Percentiles rank a stretch among this genome's conserved stretches.
These are phyloP conservation scores for Boletus nobilissimus DNA, from an alignment of 1,284 basidiomycete species.

Conservation along the genomic window DNA sequence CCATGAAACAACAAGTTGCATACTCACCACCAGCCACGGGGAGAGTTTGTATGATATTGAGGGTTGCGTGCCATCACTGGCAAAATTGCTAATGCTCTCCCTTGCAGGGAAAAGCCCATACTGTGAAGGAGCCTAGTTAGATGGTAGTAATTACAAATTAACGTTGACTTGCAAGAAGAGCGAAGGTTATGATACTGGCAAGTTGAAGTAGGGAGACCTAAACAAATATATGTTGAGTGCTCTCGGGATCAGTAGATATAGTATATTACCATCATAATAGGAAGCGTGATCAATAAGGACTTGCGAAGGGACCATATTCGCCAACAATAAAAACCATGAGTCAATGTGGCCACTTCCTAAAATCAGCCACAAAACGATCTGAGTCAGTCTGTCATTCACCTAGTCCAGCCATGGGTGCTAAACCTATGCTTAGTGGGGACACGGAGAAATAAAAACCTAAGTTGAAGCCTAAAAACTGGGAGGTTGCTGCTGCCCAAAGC, in stretches of 20 bases:
- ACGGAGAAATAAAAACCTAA: no score
- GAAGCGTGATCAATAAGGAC: constrained; percentile 4
- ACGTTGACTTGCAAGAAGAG: no score
- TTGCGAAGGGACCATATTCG: constrained; percentile 29
- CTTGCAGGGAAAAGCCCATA: no score
- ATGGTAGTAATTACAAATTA: no score
- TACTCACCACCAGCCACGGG: no score
- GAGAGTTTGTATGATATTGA: no score
- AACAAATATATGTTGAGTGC: neutral
- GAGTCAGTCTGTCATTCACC: constrained; percentile 24
- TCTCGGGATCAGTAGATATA: neutral
- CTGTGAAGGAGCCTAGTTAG: no score
- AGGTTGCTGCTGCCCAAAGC: constrained; percentile 22
- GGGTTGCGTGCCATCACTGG: no score
- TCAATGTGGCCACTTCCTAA: constrained; percentile 32
- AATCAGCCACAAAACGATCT: neutral
- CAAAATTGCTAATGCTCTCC: neutral
- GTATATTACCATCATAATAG: constrained; percentile 37
- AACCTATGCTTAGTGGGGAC: neutral
- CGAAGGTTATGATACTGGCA: neutral
- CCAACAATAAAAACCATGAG: constrained; percentile 42
- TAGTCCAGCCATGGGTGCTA: constrained; percentile 23
- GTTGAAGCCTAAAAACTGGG: no score
- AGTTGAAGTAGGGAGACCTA: constrained; percentile 35
- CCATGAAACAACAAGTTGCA: no score